Base-by-base conservation (phyloP, 805 yeast species). In the Ogataea kodamae region DNA sequence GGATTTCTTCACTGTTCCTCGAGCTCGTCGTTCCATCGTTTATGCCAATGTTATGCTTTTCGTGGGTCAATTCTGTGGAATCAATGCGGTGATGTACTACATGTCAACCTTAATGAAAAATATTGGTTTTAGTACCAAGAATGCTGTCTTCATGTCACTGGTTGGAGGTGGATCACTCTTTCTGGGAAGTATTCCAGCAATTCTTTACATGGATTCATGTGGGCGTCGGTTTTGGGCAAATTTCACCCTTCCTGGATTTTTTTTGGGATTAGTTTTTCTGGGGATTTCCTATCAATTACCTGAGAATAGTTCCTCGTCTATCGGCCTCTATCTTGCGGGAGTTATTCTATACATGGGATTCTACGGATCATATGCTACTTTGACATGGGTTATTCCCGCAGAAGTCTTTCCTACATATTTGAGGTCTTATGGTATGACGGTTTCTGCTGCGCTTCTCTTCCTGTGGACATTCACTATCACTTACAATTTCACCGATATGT, bases 341-440 rank as follows among this genome's bases (percentile, higher is more conserved):
- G 63, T 77, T 43, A 74, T 78, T 34, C 54, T 78, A 11, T 78
- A 78, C 60, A 74, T 74, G 76, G 71, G 69, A 33, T 76, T 76
- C 67, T 78, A 77, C 39, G 86, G 84, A 35, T 65, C 79, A 5
- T 78, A 78, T 48, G 74, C 84, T 11, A 71, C 78, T 40, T 66
- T 78, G 50, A 77, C 85, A 1, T 79, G 82, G 81, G 84, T 78
- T 20, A 56, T 75, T 36, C 84, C 84, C 3, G 68, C 85, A 3
- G 85, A 78, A 51, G 70, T 74, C 12, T 79, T 73, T 52, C 76
- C 76, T 23, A 60, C 74, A 42, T 66, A 73, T 38, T 67, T 79
- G 27, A 70, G 83, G 58, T 69, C 81, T 9, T 62, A 73, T 40
- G 84, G 85, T 43, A 76, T 78, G 81, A 72, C 84, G 12, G 68